A percentile compares a stretch with the other conserved stretches of the same genome.
phyloP scores from a whole-genome alignment of 2,329 filamentous ascomycete genomes.

The Penicillium palitans region DNA sequence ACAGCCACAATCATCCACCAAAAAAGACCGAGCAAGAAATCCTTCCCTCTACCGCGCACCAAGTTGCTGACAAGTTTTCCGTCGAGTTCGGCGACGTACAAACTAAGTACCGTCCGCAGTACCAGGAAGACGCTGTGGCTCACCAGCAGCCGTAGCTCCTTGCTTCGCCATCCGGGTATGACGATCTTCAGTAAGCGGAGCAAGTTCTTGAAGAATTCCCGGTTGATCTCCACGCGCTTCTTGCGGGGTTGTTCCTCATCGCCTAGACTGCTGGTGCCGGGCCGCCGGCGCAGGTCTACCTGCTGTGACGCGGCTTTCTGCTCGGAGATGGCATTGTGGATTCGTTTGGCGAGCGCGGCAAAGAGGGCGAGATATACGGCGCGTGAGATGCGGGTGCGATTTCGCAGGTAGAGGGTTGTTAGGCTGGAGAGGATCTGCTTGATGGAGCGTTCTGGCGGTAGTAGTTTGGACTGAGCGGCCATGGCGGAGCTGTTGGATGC shows the following conservation, averaged over 20 bases:
- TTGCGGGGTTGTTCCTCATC: conserved; percentile 53
- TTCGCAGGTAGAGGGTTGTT: conserved; percentile 70
- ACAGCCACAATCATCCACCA: conserved; percentile 99
- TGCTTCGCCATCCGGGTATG: conserved; percentile 84
- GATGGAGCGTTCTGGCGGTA: conserved; percentile 63
- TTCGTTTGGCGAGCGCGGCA: conserved; percentile 77
- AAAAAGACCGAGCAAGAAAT: conserved; percentile 82
- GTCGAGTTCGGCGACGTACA: conserved; percentile 96
- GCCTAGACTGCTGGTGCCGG: conserved; percentile 46
- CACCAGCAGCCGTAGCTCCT: conserved; percentile 79
- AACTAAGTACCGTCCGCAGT: conserved; percentile 82
- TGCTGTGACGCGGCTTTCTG: conserved; percentile 84
- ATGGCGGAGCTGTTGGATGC: conserved; percentile 48
- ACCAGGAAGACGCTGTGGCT: conserved; percentile 95
- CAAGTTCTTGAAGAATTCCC: conserved; percentile 79
- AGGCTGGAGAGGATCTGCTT: conserved; percentile 66
- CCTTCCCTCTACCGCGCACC: conserved; percentile 85
- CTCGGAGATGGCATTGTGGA: conserved; percentile 87
- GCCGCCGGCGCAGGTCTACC: conserved; percentile 58
- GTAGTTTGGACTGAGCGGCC: conserved; percentile 74
- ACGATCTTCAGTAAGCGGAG: conserved; percentile 79
- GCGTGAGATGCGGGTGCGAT: conserved; percentile 80
- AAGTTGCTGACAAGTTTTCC: conserved; percentile 88
- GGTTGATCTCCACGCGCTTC: conserved; percentile 81
- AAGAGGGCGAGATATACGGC: conserved; percentile 81